Conservation (phyloP, 768 basidiomycete species). For the Boletellus sp. region DNA sequence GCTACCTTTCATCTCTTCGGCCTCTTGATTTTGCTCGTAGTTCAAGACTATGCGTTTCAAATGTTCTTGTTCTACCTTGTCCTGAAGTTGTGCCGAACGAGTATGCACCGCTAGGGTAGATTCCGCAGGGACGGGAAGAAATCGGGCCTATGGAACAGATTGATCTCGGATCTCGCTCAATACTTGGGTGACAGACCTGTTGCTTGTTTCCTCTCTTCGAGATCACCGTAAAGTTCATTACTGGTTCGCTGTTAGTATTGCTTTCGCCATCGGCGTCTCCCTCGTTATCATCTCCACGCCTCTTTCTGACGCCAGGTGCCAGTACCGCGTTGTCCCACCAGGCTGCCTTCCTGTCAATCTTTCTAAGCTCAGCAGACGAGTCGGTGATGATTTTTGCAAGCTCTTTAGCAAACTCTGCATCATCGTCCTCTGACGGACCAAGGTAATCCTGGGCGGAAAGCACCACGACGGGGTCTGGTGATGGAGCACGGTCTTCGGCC, state of each 20-base stretch:
- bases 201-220: slow-evolving; percentile 93
- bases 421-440: slow-evolving; percentile 84
- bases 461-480: slow-evolving; percentile 78
- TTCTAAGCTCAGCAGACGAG: slow-evolving; percentile 74
- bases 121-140: slow-evolving; percentile 82
- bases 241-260: slow-evolving; percentile 30
- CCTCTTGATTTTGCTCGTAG: slow-evolving; percentile 88
- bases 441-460: slow-evolving; percentile 68
- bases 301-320: slow-evolving; percentile 62
- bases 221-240: slow-evolving; percentile 91
- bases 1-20: slow-evolving; percentile 73
- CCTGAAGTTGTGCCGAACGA: slow-evolving; percentile 85
- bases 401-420: slow-evolving; percentile 92
- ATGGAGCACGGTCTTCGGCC: slow-evolving; percentile 69
- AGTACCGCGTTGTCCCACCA: slow-evolving; percentile 88
- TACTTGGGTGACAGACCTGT: slow-evolving; percentile 49
- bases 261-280: slow-evolving; percentile 43
- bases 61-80: slow-evolving; percentile 95
- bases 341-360: slow-evolving; percentile 85
- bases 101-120: slow-evolving; percentile 90
- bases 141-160: slow-evolving; percentile 55
- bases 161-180: slow-evolving; percentile 8
- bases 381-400: slow-evolving; percentile 94
- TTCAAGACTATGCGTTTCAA: slow-evolving; percentile 92
- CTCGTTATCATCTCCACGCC: slow-evolving; percentile 56